Percentiles rank a stretch among this genome's conserved stretches.
These are phyloP conservation scores for Cadophora sp. DNA, from an alignment of 2,329 filamentous ascomycete species.

Conservation along the genomic window DNA sequence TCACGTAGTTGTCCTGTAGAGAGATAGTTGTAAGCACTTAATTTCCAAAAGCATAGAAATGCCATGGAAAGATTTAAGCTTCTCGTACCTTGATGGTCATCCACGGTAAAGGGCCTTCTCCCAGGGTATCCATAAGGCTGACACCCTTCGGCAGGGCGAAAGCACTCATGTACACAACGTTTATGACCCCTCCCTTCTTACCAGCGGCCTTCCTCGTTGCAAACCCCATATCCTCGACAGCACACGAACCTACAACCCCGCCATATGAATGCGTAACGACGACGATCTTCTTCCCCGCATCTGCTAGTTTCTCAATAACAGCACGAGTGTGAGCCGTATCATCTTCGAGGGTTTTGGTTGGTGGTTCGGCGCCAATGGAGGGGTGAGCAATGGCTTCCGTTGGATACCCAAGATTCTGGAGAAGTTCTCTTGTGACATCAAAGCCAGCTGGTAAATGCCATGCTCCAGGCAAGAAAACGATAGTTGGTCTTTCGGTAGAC, in stretches of 20 bases:
- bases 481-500: conserved; percentile 22
- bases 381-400: conserved; percentile 25
- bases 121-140: conserved; percentile 7
- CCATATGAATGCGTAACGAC: conserved; percentile 49
- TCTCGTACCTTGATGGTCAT: not conserved
- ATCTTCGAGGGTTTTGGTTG: conserved; percentile 23
- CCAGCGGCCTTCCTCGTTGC: conserved; percentile 16
- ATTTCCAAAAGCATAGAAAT: not conserved
- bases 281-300: conserved; percentile 46
- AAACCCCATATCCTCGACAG: conserved; percentile 19
- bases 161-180: conserved; percentile 25
- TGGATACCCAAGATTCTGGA: conserved; percentile 25
- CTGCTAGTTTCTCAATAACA: conserved; percentile 42
- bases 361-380: conserved; percentile 25
- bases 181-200: conserved; percentile 24
- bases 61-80: not conserved
- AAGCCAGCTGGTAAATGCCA: conserved; percentile 29
- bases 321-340: not conserved
- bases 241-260: conserved; percentile 40
- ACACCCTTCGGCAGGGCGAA: conserved; percentile 22
- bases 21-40: not conserved
- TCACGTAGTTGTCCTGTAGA: conserved; percentile 7
- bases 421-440: conserved; percentile 19
- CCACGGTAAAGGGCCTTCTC: conserved; percentile 8
- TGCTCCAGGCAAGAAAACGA: conserved; percentile 30